These are phyloP conservation scores for Tubosaeta sp. DNA, from an alignment of 768 basidiomycete genomes.

Conservation along the genomic window DNA sequence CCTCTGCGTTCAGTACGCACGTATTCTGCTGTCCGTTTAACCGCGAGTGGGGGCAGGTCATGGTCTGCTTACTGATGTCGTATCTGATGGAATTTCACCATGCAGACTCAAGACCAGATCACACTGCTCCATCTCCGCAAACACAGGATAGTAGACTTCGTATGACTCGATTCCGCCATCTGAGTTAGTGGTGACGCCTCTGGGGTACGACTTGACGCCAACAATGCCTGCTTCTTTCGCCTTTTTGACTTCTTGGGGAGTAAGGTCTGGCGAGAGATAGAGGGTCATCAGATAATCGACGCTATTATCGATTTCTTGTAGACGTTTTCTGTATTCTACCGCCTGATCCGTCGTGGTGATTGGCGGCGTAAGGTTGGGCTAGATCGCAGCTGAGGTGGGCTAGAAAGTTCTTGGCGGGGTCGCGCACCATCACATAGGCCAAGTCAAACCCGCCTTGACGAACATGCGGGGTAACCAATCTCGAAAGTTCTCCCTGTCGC, in stretches of 20 bases:
- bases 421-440: conserved; percentile 91
- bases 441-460: conserved; percentile 82
- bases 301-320: conserved; percentile 69
- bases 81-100: conserved; percentile 93
- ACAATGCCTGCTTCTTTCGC: conserved; percentile 81
- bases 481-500: conserved; percentile 77
- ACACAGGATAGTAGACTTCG: conserved; percentile 87
- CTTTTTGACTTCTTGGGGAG: conserved; percentile 85
- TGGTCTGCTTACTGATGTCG: conserved; percentile 41
- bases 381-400: conserved; percentile 12
- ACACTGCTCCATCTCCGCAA: conserved; percentile 89
- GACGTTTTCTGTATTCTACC: conserved; percentile 69
- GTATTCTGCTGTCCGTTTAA: conserved; percentile 54
- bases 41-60: neutral
- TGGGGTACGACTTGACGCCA: conserved; percentile 94
- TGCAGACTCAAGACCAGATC: conserved; percentile 96
- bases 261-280: conserved; percentile 89
- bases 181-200: conserved; percentile 96
- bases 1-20: conserved; percentile 91
- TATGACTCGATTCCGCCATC: conserved; percentile 96
- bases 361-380: conserved; percentile 94
- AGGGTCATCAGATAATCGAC: conserved; percentile 94
- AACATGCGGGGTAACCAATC: conserved; percentile 88
- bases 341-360: conserved; percentile 80
- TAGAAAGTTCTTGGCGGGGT: conserved; percentile 4